phyloP scores from a whole-genome alignment of 1,139 yeast species.

The Saccharomyces hybrid region DNA sequence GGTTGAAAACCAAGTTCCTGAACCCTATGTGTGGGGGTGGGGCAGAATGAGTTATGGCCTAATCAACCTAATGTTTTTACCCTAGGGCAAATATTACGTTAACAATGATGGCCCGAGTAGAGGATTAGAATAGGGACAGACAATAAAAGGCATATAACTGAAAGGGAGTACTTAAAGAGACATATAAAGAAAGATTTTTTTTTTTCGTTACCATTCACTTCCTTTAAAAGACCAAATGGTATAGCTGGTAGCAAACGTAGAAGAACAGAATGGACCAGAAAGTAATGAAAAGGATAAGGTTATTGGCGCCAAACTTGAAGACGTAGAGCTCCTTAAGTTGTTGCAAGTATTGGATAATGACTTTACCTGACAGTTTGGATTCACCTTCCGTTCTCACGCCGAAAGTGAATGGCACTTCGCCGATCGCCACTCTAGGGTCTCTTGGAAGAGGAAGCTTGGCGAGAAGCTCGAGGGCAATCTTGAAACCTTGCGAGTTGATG shows the following conservation, averaged over 20 bases:
- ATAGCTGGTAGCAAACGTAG: slow-evolving; percentile 25
- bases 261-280: slow-evolving; percentile 26
- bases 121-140: not conserved
- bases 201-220: not conserved
- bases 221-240: slow-evolving; percentile 11
- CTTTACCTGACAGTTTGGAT: slow-evolving; percentile 40
- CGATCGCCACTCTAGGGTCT: slow-evolving; percentile 28
- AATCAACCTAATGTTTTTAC: not conserved
- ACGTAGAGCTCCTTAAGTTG: slow-evolving; percentile 39
- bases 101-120: not conserved
- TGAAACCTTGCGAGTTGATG: slow-evolving; percentile 39
- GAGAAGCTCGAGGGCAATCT: slow-evolving; percentile 39
- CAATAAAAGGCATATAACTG: not conserved
- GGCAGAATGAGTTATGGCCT: not conserved
- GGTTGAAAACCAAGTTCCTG: not conserved
- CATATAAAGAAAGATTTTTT: not conserved
- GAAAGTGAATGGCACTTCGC: slow-evolving; percentile 42
- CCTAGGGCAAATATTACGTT: not conserved
- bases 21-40: not conserved
- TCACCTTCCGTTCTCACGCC: slow-evolving; percentile 45
- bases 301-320: slow-evolving; percentile 36
- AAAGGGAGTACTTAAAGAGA: not conserved
- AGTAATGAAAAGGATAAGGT: slow-evolving; percentile 28
- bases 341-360: slow-evolving; percentile 37
- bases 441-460: slow-evolving; percentile 38